Evolutionary conservation across 148 eudicot species (phyloP).

Genomic region (Diospyros lotus): DNA sequence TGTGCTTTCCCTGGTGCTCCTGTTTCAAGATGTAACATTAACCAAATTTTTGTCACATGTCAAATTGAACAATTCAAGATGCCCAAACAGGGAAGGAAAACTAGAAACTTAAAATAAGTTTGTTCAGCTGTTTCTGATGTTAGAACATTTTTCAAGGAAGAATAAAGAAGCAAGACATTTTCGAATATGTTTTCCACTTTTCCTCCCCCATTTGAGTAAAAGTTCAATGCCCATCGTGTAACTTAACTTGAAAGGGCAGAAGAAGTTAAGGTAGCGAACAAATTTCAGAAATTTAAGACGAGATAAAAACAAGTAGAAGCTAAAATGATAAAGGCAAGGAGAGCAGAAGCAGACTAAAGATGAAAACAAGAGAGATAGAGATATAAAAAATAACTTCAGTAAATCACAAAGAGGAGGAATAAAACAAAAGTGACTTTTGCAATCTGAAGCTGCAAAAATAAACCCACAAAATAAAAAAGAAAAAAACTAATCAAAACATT

Average conservation of each 20-base stretch:
- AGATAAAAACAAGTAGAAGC: not conserved
- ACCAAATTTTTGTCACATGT: not conserved
- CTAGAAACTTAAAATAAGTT: not conserved
- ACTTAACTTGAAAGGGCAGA: no score
- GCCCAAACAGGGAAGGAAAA: not conserved
- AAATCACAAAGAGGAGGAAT: not conserved
- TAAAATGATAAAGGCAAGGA: not conserved
- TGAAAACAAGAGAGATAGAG: not conserved
- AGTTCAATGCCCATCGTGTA: no score
- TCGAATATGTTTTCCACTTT: no score
- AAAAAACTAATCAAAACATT: conserved; percentile 2
- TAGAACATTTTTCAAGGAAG: not conserved
- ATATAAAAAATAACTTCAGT: not conserved
- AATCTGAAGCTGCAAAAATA: not conserved
- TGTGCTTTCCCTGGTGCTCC: conserved; percentile 88
- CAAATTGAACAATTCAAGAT: no score
- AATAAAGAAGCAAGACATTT: not conserved
- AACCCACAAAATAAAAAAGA: conserved; percentile 1
- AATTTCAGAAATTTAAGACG: not conserved
- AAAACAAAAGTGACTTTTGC: not conserved
- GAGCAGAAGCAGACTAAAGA: not conserved
- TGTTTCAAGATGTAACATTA: conserved; percentile 19
- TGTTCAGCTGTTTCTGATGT: not conserved
- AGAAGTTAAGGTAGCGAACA: not conserved
- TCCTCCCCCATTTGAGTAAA: no score